A percentile compares a stretch with the other conserved stretches of the same genome.
Evolutionary conservation across 2,329 filamentous ascomycete genomes (phyloP).

Genomic region (Aspergillus ruber): DNA sequence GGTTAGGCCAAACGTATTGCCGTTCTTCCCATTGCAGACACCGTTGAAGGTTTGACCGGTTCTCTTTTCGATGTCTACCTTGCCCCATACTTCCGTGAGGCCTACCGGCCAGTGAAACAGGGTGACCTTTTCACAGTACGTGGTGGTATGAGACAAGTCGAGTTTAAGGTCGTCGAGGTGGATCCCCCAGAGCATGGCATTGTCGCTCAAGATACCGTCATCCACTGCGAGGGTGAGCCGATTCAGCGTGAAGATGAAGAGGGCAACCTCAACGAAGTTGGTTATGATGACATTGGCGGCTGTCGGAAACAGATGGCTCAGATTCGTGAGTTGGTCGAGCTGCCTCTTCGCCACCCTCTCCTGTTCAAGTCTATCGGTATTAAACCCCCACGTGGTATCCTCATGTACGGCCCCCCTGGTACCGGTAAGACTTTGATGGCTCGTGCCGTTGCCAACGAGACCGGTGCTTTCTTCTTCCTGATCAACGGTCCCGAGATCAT

Average conservation of each 20-base stretch:
- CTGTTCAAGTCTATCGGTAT: slow-evolving; percentile 99
- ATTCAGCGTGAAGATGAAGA: slow-evolving; percentile 99
- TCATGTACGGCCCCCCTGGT: slow-evolving; percentile 94
- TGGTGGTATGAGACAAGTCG: slow-evolving; percentile 97
- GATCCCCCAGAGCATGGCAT: slow-evolving; percentile 98
- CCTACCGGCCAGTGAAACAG: slow-evolving; percentile 93
- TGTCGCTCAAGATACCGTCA: slow-evolving; percentile 96
- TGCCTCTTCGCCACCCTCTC: slow-evolving; percentile 92
- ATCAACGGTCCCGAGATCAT: slow-evolving; percentile 99
- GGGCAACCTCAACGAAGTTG: slow-evolving; percentile 97
- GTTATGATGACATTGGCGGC: slow-evolving; percentile 98
- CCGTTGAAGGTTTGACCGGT: slow-evolving; percentile 93
- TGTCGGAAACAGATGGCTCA: slow-evolving; percentile 99
- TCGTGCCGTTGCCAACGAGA: slow-evolving; percentile 96
- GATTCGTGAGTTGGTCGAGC: slow-evolving; percentile 96
- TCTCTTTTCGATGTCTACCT: slow-evolving; percentile 99
- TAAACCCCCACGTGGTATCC: slow-evolving; percentile 95
- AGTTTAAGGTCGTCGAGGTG: slow-evolving; percentile 99
- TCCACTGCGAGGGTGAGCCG: slow-evolving; percentile 94
- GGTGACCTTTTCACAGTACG: slow-evolving; percentile 96
- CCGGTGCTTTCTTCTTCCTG: slow-evolving; percentile 97
- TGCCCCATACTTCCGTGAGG: slow-evolving; percentile 98
- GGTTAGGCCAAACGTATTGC: slow-evolving; percentile 92
- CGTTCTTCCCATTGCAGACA: slow-evolving; percentile 95
- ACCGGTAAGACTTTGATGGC: slow-evolving; percentile 99